Conservation (phyloP, 345 rosid genomes). For the Trapa bicornis region DNA sequence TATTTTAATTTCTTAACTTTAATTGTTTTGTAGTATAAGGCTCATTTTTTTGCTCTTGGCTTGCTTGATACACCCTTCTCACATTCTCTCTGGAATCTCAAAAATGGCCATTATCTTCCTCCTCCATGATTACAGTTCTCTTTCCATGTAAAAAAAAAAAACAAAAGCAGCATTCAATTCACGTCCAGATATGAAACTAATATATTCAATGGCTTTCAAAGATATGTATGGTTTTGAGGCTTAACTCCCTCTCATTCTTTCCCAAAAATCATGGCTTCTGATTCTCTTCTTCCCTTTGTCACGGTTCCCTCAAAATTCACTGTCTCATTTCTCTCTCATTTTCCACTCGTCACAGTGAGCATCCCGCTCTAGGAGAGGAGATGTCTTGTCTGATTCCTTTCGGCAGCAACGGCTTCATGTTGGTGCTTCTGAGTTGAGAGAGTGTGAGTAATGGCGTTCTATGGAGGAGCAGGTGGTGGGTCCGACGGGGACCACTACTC, state of each 20-base stretch:
- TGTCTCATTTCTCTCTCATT: not conserved
- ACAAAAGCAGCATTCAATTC: not conserved
- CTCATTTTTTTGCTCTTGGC: no score
- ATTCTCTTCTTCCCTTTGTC: not conserved
- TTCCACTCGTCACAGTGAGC: not conserved
- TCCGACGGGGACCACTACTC: slow-evolving; percentile 68
- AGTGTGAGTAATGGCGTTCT: not conserved
- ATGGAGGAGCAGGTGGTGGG: slow-evolving; percentile 3
- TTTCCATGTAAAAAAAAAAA: not conserved
- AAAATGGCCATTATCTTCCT: no score
- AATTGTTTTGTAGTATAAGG: no score
- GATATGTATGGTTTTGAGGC: not conserved
- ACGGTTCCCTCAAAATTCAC: not conserved
- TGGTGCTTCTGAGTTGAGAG: not conserved
- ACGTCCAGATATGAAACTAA: not conserved
- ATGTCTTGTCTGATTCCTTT: not conserved
- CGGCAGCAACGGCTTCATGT: not conserved
- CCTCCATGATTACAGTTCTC: no score
- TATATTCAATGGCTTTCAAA: not conserved
- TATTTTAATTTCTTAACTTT: no score
- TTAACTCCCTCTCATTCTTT: not conserved
- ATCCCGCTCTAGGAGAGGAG: not conserved
- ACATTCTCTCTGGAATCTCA: no score
- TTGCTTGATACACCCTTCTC: no score
- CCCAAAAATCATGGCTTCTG: slow-evolving; percentile 2